Conservation (phyloP, 2,329 filamentous ascomycete genomes). For the Xylaria sp. region DNA sequence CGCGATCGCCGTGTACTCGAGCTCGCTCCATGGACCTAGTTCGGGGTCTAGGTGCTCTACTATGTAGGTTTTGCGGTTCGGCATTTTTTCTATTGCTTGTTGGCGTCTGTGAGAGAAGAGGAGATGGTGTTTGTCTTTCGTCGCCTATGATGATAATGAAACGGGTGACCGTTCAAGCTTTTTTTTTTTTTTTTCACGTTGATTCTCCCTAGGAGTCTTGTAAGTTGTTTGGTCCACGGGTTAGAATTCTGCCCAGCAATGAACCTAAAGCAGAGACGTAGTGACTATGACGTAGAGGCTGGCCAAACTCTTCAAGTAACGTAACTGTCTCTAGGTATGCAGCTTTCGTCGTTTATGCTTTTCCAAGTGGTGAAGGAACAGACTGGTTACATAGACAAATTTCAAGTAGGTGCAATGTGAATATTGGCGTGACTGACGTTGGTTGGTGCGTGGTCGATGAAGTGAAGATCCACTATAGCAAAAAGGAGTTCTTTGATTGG, state of each 20-base stretch:
- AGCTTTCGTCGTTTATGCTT: not conserved
- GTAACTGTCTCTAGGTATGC: not conserved
- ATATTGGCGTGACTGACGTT: slow-evolving; percentile 21
- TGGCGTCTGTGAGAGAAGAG: too few species aligned
- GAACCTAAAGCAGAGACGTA: too few species aligned
- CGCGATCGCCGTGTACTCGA: slow-evolving; percentile 92
- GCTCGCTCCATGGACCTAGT: slow-evolving; percentile 90
- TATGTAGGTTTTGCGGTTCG: slow-evolving; percentile 77
- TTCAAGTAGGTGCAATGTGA: slow-evolving; percentile 4
- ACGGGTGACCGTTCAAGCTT: too few species aligned
- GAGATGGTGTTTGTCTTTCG: not conserved
- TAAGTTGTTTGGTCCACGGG: not conserved
- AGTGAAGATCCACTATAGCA: slow-evolving; percentile 31
- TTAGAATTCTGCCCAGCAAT: not conserved
- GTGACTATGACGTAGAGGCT: not conserved
- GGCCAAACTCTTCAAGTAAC: not conserved
- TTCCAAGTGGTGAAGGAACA: not conserved
- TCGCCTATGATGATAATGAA: not conserved
- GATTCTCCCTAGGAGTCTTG: not conserved
- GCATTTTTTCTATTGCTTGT: slow-evolving; percentile 36
- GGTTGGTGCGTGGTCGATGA: slow-evolving; percentile 22
- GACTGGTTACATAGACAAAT: not conserved
- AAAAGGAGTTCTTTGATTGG: slow-evolving; percentile 32
- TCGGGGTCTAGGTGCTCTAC: slow-evolving; percentile 97
- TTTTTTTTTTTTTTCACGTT: not conserved